These are phyloP conservation scores for Suhomyces faveliae DNA, from an alignment of 805 yeast species.

Conservation along the genomic window DNA sequence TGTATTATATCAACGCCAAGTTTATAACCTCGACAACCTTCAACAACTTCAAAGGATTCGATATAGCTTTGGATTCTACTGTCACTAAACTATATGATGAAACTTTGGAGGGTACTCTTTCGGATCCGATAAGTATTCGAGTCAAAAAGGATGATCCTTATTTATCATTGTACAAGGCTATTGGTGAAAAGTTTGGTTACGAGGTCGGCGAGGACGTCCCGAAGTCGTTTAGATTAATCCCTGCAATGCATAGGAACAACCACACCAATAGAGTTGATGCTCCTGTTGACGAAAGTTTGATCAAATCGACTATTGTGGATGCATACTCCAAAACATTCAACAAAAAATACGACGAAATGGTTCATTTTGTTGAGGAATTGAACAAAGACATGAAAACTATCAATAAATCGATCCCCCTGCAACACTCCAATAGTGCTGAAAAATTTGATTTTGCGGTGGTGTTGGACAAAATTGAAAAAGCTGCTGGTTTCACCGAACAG, in stretches of 20 bases:
- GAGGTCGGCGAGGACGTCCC: constrained; percentile 19
- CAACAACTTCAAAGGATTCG: constrained; percentile 66
- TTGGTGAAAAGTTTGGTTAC: constrained; percentile 45
- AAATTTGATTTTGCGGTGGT: constrained; percentile 23
- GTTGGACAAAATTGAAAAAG: constrained; percentile 16
- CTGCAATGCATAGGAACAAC: constrained; percentile 65
- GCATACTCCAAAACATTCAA: constrained; percentile 47
- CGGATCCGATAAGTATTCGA: constrained; percentile 50
- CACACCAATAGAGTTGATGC: constrained; percentile 64
- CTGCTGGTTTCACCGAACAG: constrained; percentile 11
- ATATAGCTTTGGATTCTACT: constrained; percentile 64
- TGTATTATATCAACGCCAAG: constrained; percentile 47
- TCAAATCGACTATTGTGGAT: constrained; percentile 48
- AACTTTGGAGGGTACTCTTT: constrained; percentile 45
- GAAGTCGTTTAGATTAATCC: constrained; percentile 56
- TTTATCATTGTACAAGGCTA: constrained; percentile 46
- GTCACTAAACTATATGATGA: constrained; percentile 45
- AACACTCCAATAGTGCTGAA: constrained; percentile 6
- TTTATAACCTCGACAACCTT: constrained; percentile 57
- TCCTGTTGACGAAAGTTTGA: constrained; percentile 24
- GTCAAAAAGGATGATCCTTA: constrained; percentile 58
- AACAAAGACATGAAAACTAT: constrained; percentile 38
- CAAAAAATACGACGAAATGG: constrained; percentile 48
- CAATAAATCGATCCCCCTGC: constrained; percentile 15
- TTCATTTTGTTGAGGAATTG: constrained; percentile 66